A percentile compares a stretch with the other conserved stretches of the same genome.
Conservation (phyloP, 257 asterid genomes). For the Solanum sejunctum region DNA sequence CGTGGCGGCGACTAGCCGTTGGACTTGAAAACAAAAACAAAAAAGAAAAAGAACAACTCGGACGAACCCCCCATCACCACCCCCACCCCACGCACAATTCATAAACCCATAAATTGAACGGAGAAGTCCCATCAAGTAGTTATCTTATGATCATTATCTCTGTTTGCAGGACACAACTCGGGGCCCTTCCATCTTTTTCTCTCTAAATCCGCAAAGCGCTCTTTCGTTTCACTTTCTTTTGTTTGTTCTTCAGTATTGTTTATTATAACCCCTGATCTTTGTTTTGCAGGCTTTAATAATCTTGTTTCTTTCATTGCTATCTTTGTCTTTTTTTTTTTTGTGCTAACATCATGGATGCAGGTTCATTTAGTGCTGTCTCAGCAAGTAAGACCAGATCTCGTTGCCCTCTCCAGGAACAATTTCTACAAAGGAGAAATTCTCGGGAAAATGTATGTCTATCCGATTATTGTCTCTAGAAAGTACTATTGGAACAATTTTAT, state of each 20-base stretch:
- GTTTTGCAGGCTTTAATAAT: background rate
- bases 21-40: background rate
- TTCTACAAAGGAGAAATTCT: background rate
- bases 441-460: background rate
- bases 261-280: background rate
- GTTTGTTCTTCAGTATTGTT: background rate
- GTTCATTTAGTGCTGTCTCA: background rate
- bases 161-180: background rate
- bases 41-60: background rate
- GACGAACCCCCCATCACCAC: background rate
- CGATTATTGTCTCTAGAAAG: background rate
- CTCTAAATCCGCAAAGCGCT: background rate
- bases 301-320: background rate
- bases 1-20: background rate
- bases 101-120: background rate
- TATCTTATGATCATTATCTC: background rate
- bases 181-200: background rate
- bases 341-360: constrained; percentile 7
- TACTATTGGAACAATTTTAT: background rate
- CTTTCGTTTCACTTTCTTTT: background rate
- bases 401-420: background rate
- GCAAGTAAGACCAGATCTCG: background rate
- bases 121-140: background rate
- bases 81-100: background rate
- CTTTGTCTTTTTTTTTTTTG: background rate